Evolutionary conservation across 176 grass and related monocot genomes (phyloP), one percentile per base, ranked within the genome.

Genomic region (Dactylis glomerata): DNA sequence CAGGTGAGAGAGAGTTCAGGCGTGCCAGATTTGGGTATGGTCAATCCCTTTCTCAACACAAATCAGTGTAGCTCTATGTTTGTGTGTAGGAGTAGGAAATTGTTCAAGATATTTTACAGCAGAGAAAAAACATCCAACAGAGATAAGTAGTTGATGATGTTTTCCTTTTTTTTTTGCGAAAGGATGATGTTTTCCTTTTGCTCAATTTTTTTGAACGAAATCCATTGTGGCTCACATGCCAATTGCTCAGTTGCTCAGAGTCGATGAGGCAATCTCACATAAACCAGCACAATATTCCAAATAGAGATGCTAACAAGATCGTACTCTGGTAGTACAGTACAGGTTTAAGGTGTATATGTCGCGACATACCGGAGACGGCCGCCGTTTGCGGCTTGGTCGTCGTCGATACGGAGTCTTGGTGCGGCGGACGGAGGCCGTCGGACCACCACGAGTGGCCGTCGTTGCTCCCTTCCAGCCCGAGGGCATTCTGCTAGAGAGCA

Each of bases 361-460:
- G 9, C 62, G 2, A 62, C 68, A 47, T 85, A 98, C 96, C 93
- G 15, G 87, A 92, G 44, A 87, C 52, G 20, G 85, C 85, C 10
- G 92, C 82, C 56, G 75, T 76, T 38, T 75, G 84, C 10, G 72
- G 87, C 20, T 81, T 80, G 19, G 73, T 50, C 2, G 86, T 54
- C 30, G 73, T 24, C 2, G 91, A 83, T 22, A 47, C 22, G 27
- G 71, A 64, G 27, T 66, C 79, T 45, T 71, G 84, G 54, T 51
- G 72, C 2, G 71, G 74, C 4, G 76, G 26, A 14, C 81, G 65
- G 38, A 67, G 20, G 33, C 85, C 85, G 27, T 80, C 77, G 22
- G 83, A 66, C 93, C 87, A 89, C 92, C 91, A 93, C 2, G 65
- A 32, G 36, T 78, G 50, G 23, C n/a, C 34, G 74, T 20, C 40